phyloP scores from a whole-genome alignment of 495 filamentous ascomycete genomes.

The Tuber microsphaerosporum region DNA sequence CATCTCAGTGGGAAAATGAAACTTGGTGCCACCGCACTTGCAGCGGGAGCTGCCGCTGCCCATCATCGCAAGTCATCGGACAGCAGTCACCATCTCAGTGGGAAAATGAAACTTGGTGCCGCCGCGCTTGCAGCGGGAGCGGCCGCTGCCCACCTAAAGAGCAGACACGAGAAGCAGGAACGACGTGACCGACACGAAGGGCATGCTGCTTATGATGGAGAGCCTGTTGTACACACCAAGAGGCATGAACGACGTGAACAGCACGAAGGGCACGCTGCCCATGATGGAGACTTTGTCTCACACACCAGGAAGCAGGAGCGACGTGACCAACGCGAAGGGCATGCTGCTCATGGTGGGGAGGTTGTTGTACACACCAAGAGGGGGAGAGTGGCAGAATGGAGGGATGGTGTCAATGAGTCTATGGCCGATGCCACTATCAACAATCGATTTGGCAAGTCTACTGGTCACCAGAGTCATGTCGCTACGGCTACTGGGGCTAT shows the following conservation, averaged over 20 bases:
- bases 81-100: constrained; percentile 7
- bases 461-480: constrained; percentile 6
- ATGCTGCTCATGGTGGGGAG: constrained; percentile 12
- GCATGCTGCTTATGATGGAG: constrained; percentile 13
- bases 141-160: constrained; percentile 14
- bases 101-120: constrained; percentile 23
- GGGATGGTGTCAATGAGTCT: constrained; percentile 27
- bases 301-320: constrained; percentile 19
- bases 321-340: not conserved
- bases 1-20: constrained; percentile 18
- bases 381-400: constrained; percentile 34
- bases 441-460: constrained; percentile 9
- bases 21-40: constrained; percentile 20
- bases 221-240: constrained; percentile 17
- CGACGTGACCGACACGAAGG: constrained; percentile 22
- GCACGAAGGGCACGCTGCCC: constrained; percentile 18
- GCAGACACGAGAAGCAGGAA: not conserved
- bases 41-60: constrained; percentile 21
- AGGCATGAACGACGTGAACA: constrained; percentile 11
- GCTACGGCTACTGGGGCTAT: constrained; percentile 10
- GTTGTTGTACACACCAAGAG: constrained; percentile 21
- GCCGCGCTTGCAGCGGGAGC: constrained; percentile 23
- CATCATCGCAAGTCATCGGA: constrained; percentile 13
- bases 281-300: constrained; percentile 20
- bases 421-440: not conserved